Percentiles rank a stretch among this genome's conserved stretches.
phyloP scores from a whole-genome alignment of 2,329 filamentous ascomycete genomes.

The Sporothrix euskadiensis region DNA sequence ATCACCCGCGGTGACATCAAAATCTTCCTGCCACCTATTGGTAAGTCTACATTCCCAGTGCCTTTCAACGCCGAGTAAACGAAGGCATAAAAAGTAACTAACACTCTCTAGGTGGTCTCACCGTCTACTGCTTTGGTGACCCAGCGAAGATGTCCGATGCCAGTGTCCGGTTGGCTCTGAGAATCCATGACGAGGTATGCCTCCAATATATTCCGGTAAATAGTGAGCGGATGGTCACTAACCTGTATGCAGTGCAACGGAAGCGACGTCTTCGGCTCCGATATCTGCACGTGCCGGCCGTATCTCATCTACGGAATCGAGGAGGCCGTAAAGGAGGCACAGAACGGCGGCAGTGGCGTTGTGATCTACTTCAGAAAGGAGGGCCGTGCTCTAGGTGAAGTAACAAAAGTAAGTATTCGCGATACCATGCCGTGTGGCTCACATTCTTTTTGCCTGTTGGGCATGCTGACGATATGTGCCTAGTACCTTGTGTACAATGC shows the following conservation, averaged over 20 bases:
- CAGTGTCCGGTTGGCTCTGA: constrained; percentile 74
- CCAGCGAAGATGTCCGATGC: constrained; percentile 91
- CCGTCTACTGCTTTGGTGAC: constrained; percentile 96
- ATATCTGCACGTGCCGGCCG: constrained; percentile 95
- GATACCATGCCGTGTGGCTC: neutral
- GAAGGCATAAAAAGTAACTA: neutral
- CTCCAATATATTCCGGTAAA: neutral
- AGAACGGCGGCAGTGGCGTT: constrained; percentile 87
- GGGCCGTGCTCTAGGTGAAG: constrained; percentile 89
- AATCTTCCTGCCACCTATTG: constrained; percentile 91
- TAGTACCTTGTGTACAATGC: constrained; percentile 63
- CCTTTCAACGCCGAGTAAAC: neutral
- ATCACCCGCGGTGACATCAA: constrained; percentile 96
- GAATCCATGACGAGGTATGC: constrained; percentile 69
- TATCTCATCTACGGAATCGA: constrained; percentile 97
- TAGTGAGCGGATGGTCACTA: neutral
- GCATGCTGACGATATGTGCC: constrained; percentile 15
- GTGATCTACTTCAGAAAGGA: constrained; percentile 99
- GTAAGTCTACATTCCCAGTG: constrained; percentile 40
- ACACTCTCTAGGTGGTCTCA: constrained; percentile 66
- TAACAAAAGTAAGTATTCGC: constrained; percentile 73
- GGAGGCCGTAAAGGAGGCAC: constrained; percentile 95
- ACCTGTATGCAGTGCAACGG: constrained; percentile 68
- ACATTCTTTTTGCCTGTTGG: neutral
- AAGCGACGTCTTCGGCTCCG: constrained; percentile 94